Conservation (phyloP, 768 basidiomycete genomes). For the Boletus vinaceobasis region DNA sequence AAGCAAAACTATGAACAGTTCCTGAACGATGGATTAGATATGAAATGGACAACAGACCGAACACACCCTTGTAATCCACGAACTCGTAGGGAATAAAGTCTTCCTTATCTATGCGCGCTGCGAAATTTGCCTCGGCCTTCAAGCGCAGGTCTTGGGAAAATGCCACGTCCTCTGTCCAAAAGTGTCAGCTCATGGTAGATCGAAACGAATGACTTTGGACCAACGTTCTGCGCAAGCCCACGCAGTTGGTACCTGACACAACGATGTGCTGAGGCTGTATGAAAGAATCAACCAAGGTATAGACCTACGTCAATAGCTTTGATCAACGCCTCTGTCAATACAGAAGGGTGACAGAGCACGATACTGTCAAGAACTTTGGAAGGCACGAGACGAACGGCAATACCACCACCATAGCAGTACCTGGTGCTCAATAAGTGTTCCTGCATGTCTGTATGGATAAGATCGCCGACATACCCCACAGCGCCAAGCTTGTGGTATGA, state of each 20-base stretch:
- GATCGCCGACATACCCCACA: constrained; percentile 34
- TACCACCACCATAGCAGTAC: constrained; percentile 38
- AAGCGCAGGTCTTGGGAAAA: constrained; percentile 27
- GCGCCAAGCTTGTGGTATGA: constrained; percentile 41
- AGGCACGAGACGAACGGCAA: constrained; percentile 28
- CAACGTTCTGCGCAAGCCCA: constrained; percentile 40
- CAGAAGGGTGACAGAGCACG: constrained; percentile 42
- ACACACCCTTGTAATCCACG: constrained; percentile 34
- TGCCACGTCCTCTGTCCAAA: constrained; percentile 30
- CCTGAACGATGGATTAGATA: constrained; percentile 28
- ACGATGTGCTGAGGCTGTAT: not conserved
- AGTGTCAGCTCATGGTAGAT: not conserved
- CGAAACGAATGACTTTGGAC: not conserved
- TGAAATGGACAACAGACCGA: not conserved
- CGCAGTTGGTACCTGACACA: constrained; percentile 21
- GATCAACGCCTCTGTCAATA: constrained; percentile 29
- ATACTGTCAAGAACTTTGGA: constrained; percentile 35
- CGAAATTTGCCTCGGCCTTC: constrained; percentile 30
- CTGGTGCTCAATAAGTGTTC: constrained; percentile 18
- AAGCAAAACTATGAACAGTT: constrained; percentile 48
- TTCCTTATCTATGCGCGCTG: constrained; percentile 26
- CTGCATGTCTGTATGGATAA: not conserved
- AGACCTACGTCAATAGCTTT: constrained; percentile 30
- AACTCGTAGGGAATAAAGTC: constrained; percentile 35
- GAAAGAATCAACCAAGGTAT: not conserved